Base-by-base conservation (phyloP, 192 early-diverging fungal species). In the Coemansia sp. region DNA sequence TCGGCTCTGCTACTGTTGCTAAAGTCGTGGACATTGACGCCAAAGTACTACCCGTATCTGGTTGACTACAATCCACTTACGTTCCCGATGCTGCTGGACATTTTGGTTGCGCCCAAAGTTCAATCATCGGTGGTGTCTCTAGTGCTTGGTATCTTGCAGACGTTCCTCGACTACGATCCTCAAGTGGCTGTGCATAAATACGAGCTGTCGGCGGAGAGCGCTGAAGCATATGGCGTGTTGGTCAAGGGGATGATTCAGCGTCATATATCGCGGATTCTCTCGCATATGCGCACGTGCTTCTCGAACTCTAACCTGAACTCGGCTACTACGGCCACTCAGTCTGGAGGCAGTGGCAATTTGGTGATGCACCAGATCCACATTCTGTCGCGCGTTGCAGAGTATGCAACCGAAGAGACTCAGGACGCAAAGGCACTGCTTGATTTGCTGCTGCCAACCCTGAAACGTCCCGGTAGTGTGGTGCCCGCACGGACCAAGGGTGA, bases 401-500 rank as follows among this genome's bases (percentile, higher is more conserved):
- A 88, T 66, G 91, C 94, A 27, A 84, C 83, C 10, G 68, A 88
- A 63, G 82, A 87, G 35, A 76, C 83, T 0, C 81, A 86, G 53
- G 69, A 81, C 51, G 89, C 93, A 11, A 82, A 85, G 48, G 83
- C 79, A 35, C 69, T 98, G 27, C 62, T 96, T 18, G 87, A 90
- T 13, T 83, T 97, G 27, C 63, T 99, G 58, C 69, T 95, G 57
- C 96, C 97, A 29, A 87, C 88, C 62, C 73, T 95, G 32, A 88
- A 89, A 60, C 86, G 87, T 45, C 87, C 87, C 22, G 65, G 86
- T 52, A 81, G 83, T 35, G 37, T 83, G 3, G 88, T 98, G 8
- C 84, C 91, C 1, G 94, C 96, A 73, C 72, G 81, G 35, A 88
- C 87, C 32, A 98, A 98, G 74, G 80, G 84, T 3, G 84, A 97